Percentiles rank a stretch among this genome's conserved stretches.
Conservation (phyloP, 2,329 filamentous ascomycete species). For the Trichoderma lentiforme region DNA sequence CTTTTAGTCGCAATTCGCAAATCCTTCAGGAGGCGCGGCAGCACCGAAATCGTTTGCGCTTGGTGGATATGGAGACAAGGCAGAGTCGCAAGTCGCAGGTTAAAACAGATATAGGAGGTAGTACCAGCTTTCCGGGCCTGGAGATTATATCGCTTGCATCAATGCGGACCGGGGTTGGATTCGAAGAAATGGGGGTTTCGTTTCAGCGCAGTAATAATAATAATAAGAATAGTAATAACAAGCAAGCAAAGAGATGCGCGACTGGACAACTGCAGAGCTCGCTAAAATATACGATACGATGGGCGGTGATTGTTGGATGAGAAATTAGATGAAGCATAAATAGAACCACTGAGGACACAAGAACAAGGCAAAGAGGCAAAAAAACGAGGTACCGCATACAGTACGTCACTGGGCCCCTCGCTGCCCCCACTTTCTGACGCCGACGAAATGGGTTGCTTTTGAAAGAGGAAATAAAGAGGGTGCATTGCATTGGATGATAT, state of each 20-base stretch:
- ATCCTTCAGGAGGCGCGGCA: neutral
- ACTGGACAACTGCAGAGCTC: neutral
- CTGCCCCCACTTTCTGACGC: neutral
- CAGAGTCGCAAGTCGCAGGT: neutral
- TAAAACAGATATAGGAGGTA: neutral
- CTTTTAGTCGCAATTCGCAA: neutral
- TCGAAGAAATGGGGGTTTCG: too few species aligned
- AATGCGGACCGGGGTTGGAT: neutral
- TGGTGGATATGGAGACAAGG: too few species aligned
- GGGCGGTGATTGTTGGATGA: neutral
- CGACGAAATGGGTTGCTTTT: neutral
- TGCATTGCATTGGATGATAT: neutral
- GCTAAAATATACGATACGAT: neutral
- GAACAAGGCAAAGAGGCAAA: neutral
- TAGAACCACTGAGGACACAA: neutral
- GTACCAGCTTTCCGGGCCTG: neutral
- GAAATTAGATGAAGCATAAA: neutral
- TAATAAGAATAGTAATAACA: neutral
- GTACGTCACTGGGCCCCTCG: conserved; percentile 2
- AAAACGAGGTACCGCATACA: neutral
- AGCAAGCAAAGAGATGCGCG: neutral
- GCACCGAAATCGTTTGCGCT: neutral
- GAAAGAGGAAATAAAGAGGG: neutral
- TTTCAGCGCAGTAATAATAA: too few species aligned
- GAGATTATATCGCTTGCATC: neutral